Base-by-base conservation (phyloP, 495 filamentous ascomycete species). In the Tuber calosporum region DNA sequence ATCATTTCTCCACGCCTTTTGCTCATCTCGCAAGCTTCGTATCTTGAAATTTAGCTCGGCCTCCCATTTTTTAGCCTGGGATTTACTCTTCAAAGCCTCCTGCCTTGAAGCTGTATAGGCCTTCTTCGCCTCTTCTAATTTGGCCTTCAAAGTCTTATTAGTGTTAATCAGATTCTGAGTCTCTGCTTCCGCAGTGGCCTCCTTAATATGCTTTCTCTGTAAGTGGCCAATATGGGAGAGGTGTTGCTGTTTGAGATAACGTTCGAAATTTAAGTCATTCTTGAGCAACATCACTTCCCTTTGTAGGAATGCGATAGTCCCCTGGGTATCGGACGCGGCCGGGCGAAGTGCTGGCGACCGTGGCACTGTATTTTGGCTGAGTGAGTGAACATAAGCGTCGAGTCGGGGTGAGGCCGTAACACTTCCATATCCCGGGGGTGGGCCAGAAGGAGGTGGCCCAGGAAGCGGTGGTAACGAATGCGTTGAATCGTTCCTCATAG, bases 211-310 rank as follows among this genome's bases (percentile, higher is more conserved):
- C 70, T 88, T 87, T 39, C 89, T 84, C 72, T 89, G 87, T 26
- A 92, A 82, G 76, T 89, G 89, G 6, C 90, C 90, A 79, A 93
- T 92, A 75, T 92, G 90, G 4, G 87, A 86, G 71, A 91, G 85
- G 81, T 93, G 90, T 77, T 93, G 90, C 72, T 90, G 87, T 77
- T 91, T 92, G 71, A 92, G 85, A 79, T 91, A 93, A 34, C 89
- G 84, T 81, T 93, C 91, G 72, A 91, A 92, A 76, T 90, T 90
- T 48, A 93, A 85, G 78, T 93, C 90, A 72, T 92, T 93, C 48
- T 87, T 86, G 13, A 93, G 81, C 20, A 92, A 83, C 70, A 90
- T 85, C 70, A 89, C 85, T 79, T 92, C 87, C 70, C 88, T 86
- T 72, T 91, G 86, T 1, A 92, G 83, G 73, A 86, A 86, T 34